Evolutionary conservation across 805 yeast species (phyloP), one percentile per base, ranked within the genome.

Genomic region (Sugiyamaella qingdaonensis): DNA sequence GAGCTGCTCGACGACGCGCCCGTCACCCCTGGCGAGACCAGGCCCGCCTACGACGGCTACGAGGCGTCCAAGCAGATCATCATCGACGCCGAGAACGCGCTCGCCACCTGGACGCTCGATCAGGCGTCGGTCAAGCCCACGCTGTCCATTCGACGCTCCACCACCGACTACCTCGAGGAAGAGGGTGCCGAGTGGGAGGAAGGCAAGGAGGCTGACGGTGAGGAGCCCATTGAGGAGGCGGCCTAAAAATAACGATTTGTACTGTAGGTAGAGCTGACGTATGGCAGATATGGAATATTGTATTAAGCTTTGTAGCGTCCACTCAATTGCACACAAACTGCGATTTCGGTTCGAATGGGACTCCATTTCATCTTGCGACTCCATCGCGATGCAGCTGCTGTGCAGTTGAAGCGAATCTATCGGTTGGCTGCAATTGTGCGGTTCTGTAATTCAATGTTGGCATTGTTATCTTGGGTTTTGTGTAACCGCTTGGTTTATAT

Each of bases 11-110:
- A 92, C 72, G 98, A 92, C 74, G 76, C 94, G 61, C 96, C 98
- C 59, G 97, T 94, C 61, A 92, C 97, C 62, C 99, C 99, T 59
- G 99, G 99, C 78, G 98, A 92, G 80, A 85, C 96, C 61, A 89
- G 98, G 79, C 92, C 96, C 48, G 92, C 96, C 56, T 92, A 94
- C 75, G 98, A 94, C 69, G 98, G 98, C 62, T 92, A 90, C 73
- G 97, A 92, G 72, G 96, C 97, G 55, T 87, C 97, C 58, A 91
- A 90, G 80, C 98, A 94, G 79, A 89, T 94, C 76, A 90, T 94
- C 68, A 86, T 90, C 70, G 98, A 92, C 73, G 94, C 95, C 63
- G 99, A 92, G 79, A 85, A 84, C 64, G 96, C 97, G 58, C 81
- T 92, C 67, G 95, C 95, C 58, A 81, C 89, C 58, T 92, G 99